A percentile compares a stretch with the other conserved stretches of the same genome.
These are phyloP conservation scores for Phyllosticta paracitricarpa DNA, from an alignment of 2,329 filamentous ascomycete species.

Conservation along the genomic window DNA sequence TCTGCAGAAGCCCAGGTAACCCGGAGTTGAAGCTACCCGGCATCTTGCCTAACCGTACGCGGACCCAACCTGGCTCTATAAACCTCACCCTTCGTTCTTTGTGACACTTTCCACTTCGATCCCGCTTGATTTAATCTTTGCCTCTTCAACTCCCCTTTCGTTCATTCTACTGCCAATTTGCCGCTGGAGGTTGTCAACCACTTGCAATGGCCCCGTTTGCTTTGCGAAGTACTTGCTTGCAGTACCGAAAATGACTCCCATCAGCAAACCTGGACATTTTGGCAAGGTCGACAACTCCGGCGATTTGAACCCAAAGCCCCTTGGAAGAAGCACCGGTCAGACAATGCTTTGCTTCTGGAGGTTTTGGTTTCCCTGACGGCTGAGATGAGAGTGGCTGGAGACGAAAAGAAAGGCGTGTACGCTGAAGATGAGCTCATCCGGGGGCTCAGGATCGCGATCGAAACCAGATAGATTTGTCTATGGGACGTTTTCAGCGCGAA, in stretches of 20 bases:
- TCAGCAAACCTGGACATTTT: not conserved
- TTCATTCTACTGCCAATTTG: too few species aligned
- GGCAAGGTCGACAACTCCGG: not conserved
- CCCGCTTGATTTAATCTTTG: too few species aligned
- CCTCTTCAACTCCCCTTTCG: too few species aligned
- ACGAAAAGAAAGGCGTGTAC: not conserved
- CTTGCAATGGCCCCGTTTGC: constrained; percentile 13
- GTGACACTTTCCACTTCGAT: too few species aligned
- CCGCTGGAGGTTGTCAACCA: too few species aligned
- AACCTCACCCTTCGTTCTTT: too few species aligned
- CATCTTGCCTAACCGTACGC: too few species aligned
- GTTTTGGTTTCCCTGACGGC: not conserved
- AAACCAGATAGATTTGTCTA: constrained; percentile 18
- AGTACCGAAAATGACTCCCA: constrained; percentile 5
- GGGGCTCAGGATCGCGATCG: constrained; percentile 18
- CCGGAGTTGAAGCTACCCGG: too few species aligned
- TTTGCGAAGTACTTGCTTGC: constrained; percentile 26
- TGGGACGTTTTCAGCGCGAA: constrained; percentile 23
- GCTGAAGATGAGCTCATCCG: constrained; percentile 15
- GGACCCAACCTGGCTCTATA: too few species aligned
- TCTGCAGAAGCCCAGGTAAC: too few species aligned
- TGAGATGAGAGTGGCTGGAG: not conserved
- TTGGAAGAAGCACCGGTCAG: not conserved
- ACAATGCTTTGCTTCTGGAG: not conserved
- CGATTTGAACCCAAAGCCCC: not conserved